Conservation (phyloP, 495 filamentous ascomycete genomes). For the Bombardia bombarda region DNA sequence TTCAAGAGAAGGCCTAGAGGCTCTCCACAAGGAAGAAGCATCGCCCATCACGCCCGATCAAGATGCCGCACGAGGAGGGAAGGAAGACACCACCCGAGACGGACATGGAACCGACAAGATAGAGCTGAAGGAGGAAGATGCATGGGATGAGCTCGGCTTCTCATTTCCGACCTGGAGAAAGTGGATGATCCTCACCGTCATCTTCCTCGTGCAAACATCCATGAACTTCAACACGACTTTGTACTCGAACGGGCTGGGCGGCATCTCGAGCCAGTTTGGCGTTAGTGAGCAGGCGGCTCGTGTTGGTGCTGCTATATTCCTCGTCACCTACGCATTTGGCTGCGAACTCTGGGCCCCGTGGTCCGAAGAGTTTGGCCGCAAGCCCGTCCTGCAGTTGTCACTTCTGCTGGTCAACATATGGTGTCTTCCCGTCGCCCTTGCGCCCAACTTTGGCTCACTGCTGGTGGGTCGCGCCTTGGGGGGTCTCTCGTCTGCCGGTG, state of each 20-base stretch:
- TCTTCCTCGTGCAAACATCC: slow-evolving; percentile 70
- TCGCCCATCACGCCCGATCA: background rate
- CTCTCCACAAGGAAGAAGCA: background rate
- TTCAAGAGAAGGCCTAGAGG: background rate
- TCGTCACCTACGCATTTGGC: slow-evolving; percentile 68
- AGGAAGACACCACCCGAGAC: background rate
- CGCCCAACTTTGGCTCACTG: slow-evolving; percentile 60
- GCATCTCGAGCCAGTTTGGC: slow-evolving; percentile 53
- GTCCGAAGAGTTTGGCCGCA: slow-evolving; percentile 72
- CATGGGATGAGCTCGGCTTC: slow-evolving; percentile 59
- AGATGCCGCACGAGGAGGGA: background rate
- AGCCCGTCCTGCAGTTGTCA: slow-evolving; percentile 62
- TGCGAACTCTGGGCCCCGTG: slow-evolving; percentile 81
- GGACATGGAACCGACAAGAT: slow-evolving; percentile 26
- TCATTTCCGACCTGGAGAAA: slow-evolving; percentile 60
- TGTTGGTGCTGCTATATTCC: slow-evolving; percentile 60
- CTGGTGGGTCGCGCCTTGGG: slow-evolving; percentile 59
- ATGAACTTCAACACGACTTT: slow-evolving; percentile 82
- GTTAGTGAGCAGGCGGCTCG: slow-evolving; percentile 59
- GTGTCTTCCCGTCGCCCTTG: slow-evolving; percentile 63
- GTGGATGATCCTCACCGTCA: slow-evolving; percentile 64
- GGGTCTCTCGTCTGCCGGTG: slow-evolving; percentile 65
- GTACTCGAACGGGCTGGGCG: slow-evolving; percentile 57
- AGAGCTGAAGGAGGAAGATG: slow-evolving; percentile 56
- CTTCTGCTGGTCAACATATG: slow-evolving; percentile 67